phyloP scores from a whole-genome alignment of 805 yeast species.

The Candida gorgasii region DNA sequence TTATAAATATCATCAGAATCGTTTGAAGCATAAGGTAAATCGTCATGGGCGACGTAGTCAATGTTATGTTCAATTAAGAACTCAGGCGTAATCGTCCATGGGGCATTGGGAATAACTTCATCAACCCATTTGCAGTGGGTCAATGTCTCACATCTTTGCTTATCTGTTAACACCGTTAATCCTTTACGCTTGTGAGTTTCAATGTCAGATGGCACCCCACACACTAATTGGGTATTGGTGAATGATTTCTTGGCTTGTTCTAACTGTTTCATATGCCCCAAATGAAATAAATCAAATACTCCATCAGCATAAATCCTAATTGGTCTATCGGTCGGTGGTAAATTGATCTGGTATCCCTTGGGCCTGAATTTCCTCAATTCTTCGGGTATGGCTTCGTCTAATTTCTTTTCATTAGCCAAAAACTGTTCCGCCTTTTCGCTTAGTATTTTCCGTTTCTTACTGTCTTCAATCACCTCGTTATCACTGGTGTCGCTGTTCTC shows the following conservation, averaged over 20 bases:
- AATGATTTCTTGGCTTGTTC: constrained; percentile 95
- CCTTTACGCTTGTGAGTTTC: constrained; percentile 94
- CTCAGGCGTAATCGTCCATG: constrained; percentile 89
- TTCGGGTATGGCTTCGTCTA: constrained; percentile 66
- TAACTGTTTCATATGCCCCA: constrained; percentile 97
- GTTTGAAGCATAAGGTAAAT: constrained; percentile 88
- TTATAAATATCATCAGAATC: constrained; percentile 89
- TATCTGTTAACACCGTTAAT: constrained; percentile 83
- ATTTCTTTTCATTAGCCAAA: constrained; percentile 54
- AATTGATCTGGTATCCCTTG: constrained; percentile 69
- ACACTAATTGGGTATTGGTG: constrained; percentile 78
- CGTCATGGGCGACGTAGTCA: constrained; percentile 98
- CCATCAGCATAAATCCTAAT: constrained; percentile 98
- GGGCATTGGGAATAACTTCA: constrained; percentile 91
- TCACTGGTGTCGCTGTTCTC: constrained; percentile 18
- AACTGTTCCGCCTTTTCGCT: constrained; percentile 30
- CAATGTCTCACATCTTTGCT: constrained; percentile 87
- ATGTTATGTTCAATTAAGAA: constrained; percentile 77
- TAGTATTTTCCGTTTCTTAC: constrained; percentile 26
- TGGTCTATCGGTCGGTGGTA: constrained; percentile 85
- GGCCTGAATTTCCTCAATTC: constrained; percentile 79
- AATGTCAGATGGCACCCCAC: constrained; percentile 88
- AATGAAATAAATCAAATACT: constrained; percentile 92
- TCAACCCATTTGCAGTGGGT: constrained; percentile 97
- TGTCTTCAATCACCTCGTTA: constrained; percentile 12